These are phyloP conservation scores for Clarireedia homoeocarpa DNA, from an alignment of 2,329 filamentous ascomycete species.

Conservation along the genomic window DNA sequence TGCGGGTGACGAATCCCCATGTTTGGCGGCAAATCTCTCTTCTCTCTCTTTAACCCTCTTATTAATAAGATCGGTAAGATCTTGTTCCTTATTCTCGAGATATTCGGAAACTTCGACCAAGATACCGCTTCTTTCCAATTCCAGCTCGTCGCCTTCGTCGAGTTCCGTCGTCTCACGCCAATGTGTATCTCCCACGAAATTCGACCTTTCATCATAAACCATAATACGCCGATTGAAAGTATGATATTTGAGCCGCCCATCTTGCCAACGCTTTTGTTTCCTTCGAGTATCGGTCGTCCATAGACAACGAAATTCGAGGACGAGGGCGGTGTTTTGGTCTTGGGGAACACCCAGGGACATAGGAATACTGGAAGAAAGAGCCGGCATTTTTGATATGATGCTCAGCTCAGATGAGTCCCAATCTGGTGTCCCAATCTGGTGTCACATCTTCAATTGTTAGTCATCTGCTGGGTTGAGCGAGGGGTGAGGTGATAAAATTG, in stretches of 20 bases:
- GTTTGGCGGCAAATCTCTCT: slow-evolving; percentile 34
- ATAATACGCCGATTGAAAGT: slow-evolving; percentile 87
- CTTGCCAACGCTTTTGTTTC: slow-evolving; percentile 90
- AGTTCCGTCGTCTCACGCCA: slow-evolving; percentile 64
- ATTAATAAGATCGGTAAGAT: slow-evolving; percentile 67
- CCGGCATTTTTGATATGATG: slow-evolving; percentile 8
- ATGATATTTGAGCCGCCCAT: slow-evolving; percentile 81
- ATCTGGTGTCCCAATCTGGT: too few relatives aligned
- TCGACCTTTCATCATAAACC: slow-evolving; percentile 76
- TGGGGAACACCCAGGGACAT: slow-evolving; percentile 19
- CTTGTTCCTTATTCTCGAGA: slow-evolving; percentile 66
- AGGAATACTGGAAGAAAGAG: slow-evolving; percentile 9
- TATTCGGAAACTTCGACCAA: slow-evolving; percentile 76
- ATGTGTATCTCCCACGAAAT: slow-evolving; percentile 78
- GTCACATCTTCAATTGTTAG: background rate
- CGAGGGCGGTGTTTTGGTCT: slow-evolving; percentile 54
- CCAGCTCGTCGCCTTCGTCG: slow-evolving; percentile 73
- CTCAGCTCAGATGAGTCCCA: background rate
- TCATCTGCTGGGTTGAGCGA: too few relatives aligned
- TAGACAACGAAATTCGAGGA: slow-evolving; percentile 77
- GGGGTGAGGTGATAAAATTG: too few relatives aligned
- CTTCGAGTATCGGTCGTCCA: slow-evolving; percentile 79
- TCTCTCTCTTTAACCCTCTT: slow-evolving; percentile 55
- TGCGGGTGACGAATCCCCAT: slow-evolving; percentile 26
- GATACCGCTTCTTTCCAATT: slow-evolving; percentile 65